A percentile compares a stretch with the other conserved stretches of the same genome.
Conservation (phyloP, 176 grass and related monocot genomes). For the Oryza brachyantha region DNA sequence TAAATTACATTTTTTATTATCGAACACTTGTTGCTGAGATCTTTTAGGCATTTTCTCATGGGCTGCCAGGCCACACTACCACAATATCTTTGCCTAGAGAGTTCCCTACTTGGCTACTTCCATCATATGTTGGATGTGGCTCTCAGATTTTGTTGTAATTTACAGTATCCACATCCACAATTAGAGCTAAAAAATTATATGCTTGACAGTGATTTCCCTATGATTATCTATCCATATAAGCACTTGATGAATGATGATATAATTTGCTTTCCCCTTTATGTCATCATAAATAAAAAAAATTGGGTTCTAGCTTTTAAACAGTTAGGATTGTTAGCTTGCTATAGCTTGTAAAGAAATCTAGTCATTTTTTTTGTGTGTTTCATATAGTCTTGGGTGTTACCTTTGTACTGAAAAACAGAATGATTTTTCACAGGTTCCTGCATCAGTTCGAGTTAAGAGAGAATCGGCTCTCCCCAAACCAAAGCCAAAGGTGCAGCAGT, state of each 20-base stretch:
- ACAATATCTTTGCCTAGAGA: neutral
- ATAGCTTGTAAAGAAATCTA: neutral
- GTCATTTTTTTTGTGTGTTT: neutral
- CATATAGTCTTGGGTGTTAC: neutral
- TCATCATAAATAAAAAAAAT: neutral
- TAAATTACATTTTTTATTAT: neutral
- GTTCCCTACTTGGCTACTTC: no score
- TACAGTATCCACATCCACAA: neutral
- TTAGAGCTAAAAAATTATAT: constrained; percentile 1
- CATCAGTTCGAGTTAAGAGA: constrained; percentile 92
- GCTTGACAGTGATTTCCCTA: neutral
- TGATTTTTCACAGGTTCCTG: constrained; percentile 69
- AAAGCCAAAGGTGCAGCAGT: constrained; percentile 70
- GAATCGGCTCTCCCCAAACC: constrained; percentile 72
- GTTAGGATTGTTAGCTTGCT: neutral
- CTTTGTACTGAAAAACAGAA: neutral
- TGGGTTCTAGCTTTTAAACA: neutral
- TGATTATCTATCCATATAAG: neutral
- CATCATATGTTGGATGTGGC: neutral
- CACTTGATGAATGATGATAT: neutral
- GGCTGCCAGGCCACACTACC: neutral
- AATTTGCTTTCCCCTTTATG: neutral
- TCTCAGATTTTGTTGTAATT: neutral
- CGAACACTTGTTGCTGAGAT: neutral
- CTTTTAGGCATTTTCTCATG: neutral